Base-by-base conservation (phyloP, 257 asterid genomes). In the Agastache rugosa region DNA sequence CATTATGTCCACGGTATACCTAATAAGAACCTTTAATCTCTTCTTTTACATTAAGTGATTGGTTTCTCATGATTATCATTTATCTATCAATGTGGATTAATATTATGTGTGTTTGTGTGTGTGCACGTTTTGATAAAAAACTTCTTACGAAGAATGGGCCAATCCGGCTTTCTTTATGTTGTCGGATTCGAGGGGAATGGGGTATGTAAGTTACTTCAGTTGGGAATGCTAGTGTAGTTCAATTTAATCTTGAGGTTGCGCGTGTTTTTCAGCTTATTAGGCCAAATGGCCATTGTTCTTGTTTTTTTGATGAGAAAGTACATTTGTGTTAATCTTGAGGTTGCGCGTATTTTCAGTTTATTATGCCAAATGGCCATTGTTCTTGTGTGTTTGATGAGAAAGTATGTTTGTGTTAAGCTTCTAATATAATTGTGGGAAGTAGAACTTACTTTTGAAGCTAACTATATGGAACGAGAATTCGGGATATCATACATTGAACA, bases 1-100 rank as follows among this genome's bases (percentile, higher is more conserved):
- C 42, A 41, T 92, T 67, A 75, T 80, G 25, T 93, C 97, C 23
- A 85, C 70, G 97, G 99, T 94, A 89, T 42, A 3, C 16, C 47
- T 1, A 29, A 23, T 25, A 1, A 0, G 1, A 51, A 19, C 63
- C 50, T 63, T 55, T 9, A 54, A 29, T 73, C 14, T 48, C 58
- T 48, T 48, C 58, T 48, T 37, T 56, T 0, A 27, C 39, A 12
- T 8, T 37, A 11, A 4, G 4, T 22, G 12, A 11, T 10, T 45
- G 11, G 23, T 31, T 48, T 22, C 20, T 45, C 11, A 1, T 71
- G 42, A 19, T 60, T 19, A 25, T 22, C 10, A 1, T 44, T n/a
- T 55, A 11, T 8, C 7, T 29, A 25, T 27, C 14, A 10, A 11
- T 73, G 67, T 63, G 62, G 44, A 39, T 39, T 39, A 39, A 0